Conservation (phyloP, 352 stramenopile genomes). For the Pilasporangium apinafurcum region DNA sequence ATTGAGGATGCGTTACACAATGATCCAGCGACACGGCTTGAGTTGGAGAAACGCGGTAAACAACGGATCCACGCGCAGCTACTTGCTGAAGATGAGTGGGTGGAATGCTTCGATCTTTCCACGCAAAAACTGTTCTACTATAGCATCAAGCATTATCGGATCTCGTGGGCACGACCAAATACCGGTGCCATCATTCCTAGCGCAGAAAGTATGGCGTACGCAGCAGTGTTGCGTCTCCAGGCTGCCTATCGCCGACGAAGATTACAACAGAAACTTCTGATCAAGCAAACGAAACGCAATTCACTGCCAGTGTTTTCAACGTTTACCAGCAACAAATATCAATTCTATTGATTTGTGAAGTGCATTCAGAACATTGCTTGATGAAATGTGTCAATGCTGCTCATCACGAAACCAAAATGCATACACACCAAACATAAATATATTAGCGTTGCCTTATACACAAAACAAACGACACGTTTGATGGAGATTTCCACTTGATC, state of each 20-base stretch:
- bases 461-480: too few relatives aligned
- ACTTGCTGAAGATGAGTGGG: conserved; percentile 58
- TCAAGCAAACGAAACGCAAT: conserved; percentile 39
- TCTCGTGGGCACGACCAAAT: conserved; percentile 24
- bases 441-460: too few relatives aligned
- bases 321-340: conserved; percentile 13
- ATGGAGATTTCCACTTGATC: too few relatives aligned
- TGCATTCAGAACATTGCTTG: too few relatives aligned
- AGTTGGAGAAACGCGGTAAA: conserved; percentile 45
- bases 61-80: conserved; percentile 28
- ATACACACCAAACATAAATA: too few relatives aligned
- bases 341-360: conserved; percentile 22
- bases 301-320: conserved; percentile 46
- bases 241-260: conserved; percentile 45
- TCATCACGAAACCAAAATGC: too few relatives aligned
- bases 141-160: conserved; percentile 44
- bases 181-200: conserved; percentile 42
- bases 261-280: conserved; percentile 30
- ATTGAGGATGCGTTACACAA: conserved; percentile 33
- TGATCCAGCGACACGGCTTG: conserved; percentile 32
- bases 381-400: too few relatives aligned
- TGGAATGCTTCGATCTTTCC: conserved; percentile 45
- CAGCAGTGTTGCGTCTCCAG: conserved; percentile 49
- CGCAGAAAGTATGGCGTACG: conserved; percentile 45
- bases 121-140: conserved; percentile 58